Evolutionary conservation across 208 protist genomes (phyloP).

Genomic region (Trypanosoma mega): DNA sequence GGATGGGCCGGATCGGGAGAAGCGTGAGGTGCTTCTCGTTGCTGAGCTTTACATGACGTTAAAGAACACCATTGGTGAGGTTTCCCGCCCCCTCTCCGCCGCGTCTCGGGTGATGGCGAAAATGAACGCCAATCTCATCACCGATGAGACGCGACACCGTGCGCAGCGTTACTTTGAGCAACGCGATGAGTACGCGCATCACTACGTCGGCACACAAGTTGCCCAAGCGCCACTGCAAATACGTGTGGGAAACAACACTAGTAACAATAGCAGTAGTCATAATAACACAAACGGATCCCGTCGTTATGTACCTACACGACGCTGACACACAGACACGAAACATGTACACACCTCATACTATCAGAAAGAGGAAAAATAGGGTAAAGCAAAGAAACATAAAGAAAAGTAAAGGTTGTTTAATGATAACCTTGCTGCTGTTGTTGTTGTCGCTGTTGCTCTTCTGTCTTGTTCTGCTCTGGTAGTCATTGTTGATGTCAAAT

Average conservation of each 20-base stretch:
- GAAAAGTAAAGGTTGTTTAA: too few species aligned
- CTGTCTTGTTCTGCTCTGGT: too few species aligned
- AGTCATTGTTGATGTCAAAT: too few species aligned
- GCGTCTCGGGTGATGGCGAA: slow-evolving; percentile 41
- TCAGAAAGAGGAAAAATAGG: too few species aligned
- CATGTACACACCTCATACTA: too few species aligned
- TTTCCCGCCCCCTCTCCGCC: slow-evolving; percentile 21
- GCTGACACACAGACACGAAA: background rate
- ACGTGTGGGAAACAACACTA: slow-evolving; percentile 7
- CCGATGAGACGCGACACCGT: slow-evolving; percentile 47
- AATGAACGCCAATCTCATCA: slow-evolving; percentile 47
- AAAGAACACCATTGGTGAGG: slow-evolving; percentile 12
- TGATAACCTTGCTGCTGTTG: too few species aligned
- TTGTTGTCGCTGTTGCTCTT: too few species aligned
- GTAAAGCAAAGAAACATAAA: too few species aligned
- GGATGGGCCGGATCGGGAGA: slow-evolving; percentile 38
- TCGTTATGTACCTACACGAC: background rate
- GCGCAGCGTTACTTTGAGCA: slow-evolving; percentile 26
- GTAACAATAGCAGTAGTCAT: slow-evolving; percentile 1
- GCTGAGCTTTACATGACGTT: slow-evolving; percentile 57
- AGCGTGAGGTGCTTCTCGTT: slow-evolving; percentile 42
- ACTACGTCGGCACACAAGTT: slow-evolving; percentile 16
- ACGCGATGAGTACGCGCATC: slow-evolving; percentile 18
- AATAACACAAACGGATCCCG: slow-evolving; percentile 16
- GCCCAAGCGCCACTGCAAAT: background rate